A percentile compares a stretch with the other conserved stretches of the same genome.
These are phyloP conservation scores for Phallus indusiatus DNA, from an alignment of 768 basidiomycete species.

Conservation along the genomic window DNA sequence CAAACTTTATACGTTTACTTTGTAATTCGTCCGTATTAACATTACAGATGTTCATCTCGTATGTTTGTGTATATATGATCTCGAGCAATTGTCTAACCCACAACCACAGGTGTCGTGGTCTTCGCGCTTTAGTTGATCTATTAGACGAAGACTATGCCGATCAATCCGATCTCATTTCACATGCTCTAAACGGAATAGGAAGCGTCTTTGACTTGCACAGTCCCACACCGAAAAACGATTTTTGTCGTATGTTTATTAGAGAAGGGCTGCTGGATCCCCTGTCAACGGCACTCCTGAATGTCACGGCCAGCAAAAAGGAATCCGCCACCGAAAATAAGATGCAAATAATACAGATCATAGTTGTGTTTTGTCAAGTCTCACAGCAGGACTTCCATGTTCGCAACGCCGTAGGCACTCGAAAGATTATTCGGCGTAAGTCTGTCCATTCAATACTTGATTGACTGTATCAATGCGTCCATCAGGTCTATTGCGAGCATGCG, in stretches of 20 bases:
- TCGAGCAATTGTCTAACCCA: background rate
- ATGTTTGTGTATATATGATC: conserved; percentile 23
- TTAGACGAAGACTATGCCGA: conserved; percentile 94
- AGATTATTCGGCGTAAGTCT: conserved; percentile 76
- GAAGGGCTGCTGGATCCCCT: conserved; percentile 93
- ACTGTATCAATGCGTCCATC: background rate
- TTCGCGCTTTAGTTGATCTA: conserved; percentile 90
- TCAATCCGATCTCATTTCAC: conserved; percentile 83
- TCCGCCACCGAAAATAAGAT: conserved; percentile 66
- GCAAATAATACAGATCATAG: conserved; percentile 81
- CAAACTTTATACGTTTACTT: conserved; percentile 85
- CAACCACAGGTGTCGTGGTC: conserved; percentile 76
- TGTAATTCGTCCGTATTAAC: conserved; percentile 91
- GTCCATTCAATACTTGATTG: conserved; percentile 2
- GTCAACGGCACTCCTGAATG: conserved; percentile 79
- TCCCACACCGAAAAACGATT: conserved; percentile 95
- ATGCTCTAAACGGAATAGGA: conserved; percentile 89
- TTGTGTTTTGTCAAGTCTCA: conserved; percentile 93
- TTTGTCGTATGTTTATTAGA: conserved; percentile 95
- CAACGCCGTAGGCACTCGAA: conserved; percentile 83
- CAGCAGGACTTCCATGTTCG: conserved; percentile 91
- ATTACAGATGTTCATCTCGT: conserved; percentile 98
- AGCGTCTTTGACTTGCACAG: conserved; percentile 95
- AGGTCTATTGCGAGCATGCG: conserved; percentile 85
- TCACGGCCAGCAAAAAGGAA: conserved; percentile 66